Evolutionary conservation across 2,329 filamentous ascomycete species (phyloP).

Genomic region (Sphaerostilbella broomeana): DNA sequence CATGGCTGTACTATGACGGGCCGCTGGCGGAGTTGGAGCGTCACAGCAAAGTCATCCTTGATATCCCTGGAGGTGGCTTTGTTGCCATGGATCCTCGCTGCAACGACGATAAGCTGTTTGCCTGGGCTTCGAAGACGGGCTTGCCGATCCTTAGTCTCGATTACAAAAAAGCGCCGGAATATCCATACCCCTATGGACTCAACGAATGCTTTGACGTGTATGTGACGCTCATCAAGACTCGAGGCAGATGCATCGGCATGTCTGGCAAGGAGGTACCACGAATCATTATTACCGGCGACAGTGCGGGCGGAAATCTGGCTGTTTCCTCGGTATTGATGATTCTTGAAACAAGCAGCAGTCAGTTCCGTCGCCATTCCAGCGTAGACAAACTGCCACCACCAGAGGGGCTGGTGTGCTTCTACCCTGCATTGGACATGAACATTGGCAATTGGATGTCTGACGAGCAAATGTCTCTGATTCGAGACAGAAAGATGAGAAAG

Average conservation of each 20-base stretch:
- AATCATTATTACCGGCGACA: constrained; percentile 42
- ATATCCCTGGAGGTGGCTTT: constrained; percentile 90
- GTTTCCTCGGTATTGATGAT: constrained; percentile 81
- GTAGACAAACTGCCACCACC: constrained; percentile 61
- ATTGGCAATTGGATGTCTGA: constrained; percentile 99
- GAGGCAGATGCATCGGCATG: constrained; percentile 38
- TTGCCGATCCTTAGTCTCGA: constrained; percentile 87
- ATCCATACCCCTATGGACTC: constrained; percentile 41
- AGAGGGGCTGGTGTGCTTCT: constrained; percentile 76
- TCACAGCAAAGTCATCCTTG: constrained; percentile 73
- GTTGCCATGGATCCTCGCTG: constrained; percentile 95
- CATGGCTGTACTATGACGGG: constrained; percentile 93
- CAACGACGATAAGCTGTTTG: constrained; percentile 88
- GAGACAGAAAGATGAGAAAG: constrained; percentile 69
- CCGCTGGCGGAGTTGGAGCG: constrained; percentile 69
- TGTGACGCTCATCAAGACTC: constrained; percentile 30
- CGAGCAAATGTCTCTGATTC: constrained; percentile 91
- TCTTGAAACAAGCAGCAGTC: constrained; percentile 60
- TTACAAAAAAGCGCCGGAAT: constrained; percentile 56
- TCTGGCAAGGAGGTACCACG: constrained; percentile 32
- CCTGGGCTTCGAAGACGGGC: constrained; percentile 84
- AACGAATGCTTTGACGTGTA: constrained; percentile 47
- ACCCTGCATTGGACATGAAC: constrained; percentile 91
- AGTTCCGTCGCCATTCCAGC: constrained; percentile 23
- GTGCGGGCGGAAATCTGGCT: constrained; percentile 43